Evolutionary conservation across 1,139 yeast genomes (phyloP).

Genomic region (Arxiozyma slooffiae): DNA sequence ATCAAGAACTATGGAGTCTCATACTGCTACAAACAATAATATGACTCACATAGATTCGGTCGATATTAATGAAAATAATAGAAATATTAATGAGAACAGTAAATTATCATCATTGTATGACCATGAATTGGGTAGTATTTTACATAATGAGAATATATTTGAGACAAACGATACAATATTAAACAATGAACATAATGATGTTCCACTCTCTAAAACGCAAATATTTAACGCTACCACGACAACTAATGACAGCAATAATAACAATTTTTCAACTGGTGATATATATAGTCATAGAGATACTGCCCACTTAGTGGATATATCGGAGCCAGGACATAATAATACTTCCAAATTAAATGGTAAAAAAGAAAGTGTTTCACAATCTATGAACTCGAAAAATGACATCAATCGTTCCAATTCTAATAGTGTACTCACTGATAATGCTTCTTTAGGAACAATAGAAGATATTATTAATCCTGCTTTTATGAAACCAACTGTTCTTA

Average conservation of each 20-base stretch:
- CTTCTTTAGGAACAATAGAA: conserved; percentile 13
- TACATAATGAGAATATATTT: conserved; percentile 16
- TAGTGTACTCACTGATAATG: not conserved
- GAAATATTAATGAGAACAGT: not conserved
- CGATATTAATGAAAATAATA: not conserved
- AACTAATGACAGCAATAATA: not conserved
- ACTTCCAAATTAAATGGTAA: not conserved
- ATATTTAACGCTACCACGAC: not conserved
- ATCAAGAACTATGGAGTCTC: not conserved
- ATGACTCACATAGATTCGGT: not conserved
- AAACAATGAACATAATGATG: not conserved
- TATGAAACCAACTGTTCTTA: not conserved
- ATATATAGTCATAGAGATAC: not conserved
- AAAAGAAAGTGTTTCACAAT: not conserved
- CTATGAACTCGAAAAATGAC: not conserved
- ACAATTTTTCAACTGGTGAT: not conserved
- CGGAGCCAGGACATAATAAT: not conserved
- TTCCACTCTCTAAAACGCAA: not conserved
- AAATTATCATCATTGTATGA: conserved; percentile 15
- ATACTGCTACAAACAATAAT: not conserved
- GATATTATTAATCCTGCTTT: conserved; percentile 25
- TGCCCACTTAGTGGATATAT: not conserved
- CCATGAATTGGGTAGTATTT: conserved; percentile 20
- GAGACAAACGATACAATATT: not conserved
- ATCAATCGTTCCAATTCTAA: not conserved